Evolutionary conservation across 306 rosid species (phyloP), one percentile per base, ranked within the genome.

Genomic region (Fragaria iinumae): DNA sequence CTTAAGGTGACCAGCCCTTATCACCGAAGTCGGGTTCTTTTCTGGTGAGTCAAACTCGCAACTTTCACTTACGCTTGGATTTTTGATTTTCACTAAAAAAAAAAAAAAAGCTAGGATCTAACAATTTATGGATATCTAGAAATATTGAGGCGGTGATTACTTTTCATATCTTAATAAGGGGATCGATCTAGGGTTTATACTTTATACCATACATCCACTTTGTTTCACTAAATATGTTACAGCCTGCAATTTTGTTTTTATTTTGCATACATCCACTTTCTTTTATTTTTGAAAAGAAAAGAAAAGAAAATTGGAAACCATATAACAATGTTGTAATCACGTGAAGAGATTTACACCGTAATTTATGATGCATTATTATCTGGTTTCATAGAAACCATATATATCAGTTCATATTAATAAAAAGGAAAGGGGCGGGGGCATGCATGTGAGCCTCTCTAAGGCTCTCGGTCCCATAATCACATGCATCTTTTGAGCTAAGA

Each of bases 401-500:
- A 74, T 18, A 2, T 48, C 17, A 1, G 52, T 3, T 13, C 18
- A 25, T 27, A 62, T 74, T 74, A 60, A 74, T 43, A 38, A 44
- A 2, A 74, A 60, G n/a, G 49, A 17, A 13, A 56, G n/a, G 59
- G 13, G 56, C 0, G 59, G 13, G 56, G 0, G 4, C 3, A 9
- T 43, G 47, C 27, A 64, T 65, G 69, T 10, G 45, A 34, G 47
- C 67, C 5, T 56, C 41, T 72, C 13, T 55, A 55, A 47, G 27
- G 76, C 36, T 39, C 59, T 60, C 9, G 59, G 78, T 74, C 70
- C 78, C 78, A 60, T 10, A 45, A 29, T 74, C 78, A 74, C 78
- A 74, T 74, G 78, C 59, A 74, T 62, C 60, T 44, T 4, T 29
- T 5, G 17, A 72, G 50, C 38, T 48, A 3, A 52, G 76, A 27